Base-by-base conservation (phyloP, 805 yeast species). In the Sungouiozyma ichnusensis region DNA sequence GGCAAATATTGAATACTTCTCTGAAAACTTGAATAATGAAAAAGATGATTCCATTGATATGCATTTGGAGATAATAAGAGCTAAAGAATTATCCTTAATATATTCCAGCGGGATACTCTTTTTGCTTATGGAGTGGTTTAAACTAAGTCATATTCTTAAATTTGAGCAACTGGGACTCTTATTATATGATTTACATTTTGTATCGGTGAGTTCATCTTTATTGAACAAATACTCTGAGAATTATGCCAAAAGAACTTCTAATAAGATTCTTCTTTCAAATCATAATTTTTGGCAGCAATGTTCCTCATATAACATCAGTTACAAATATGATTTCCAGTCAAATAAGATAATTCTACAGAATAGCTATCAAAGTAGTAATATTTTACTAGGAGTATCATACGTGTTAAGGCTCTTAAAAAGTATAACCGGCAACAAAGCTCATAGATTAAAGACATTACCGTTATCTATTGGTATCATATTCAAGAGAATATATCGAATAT, bases 121-220 rank as follows among this genome's bases (percentile, higher is more conserved):
- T 9, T 51, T 75, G 16, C 55, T 92, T 16, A 56, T 81, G 29
- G 73, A 72, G 51, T 88, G 97, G 96, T 81, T 85, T 57, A 84
- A 83, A 55, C 58, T 72, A 8, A 81, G 77, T 36, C 96, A 92
- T 57, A 65, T 86, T 2, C 58, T 88, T 48, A 88, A 90, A 58
- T 79, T 72, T 57, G 94, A 86, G 57, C 84, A 80, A 51, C 64
- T 90, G 13, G 60, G 81, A 5, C 73, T 84, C 0, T 57, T 88
- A 35, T 59, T 92, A 19, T 83, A 81, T 58, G 97, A 92, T 57
- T 74, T 81, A 20, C 77, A 79, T 44, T 81, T 52, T 44, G 53
- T 66, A n/a, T 53, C 52, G 16, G 51, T 53, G 3, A 50, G 58
- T 31, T 47, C 57, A 1, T 43, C 54, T 11, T 24, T 62, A 3